Base-by-base conservation (phyloP, 805 yeast species). In the Torulaspora indica region DNA sequence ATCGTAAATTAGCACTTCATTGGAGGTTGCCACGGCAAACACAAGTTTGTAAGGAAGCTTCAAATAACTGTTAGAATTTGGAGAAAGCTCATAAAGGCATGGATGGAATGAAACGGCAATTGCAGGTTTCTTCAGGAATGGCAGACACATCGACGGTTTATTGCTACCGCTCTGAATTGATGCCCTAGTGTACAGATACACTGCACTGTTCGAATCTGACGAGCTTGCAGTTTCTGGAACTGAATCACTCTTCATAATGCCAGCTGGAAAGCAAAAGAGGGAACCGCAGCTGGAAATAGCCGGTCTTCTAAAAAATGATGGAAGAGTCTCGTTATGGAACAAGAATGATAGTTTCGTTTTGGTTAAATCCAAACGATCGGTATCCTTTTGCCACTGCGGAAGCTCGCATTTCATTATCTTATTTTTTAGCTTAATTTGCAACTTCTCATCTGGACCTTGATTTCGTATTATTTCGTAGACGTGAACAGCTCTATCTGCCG, bases 1-100 rank as follows among this genome's bases (percentile, higher is more conserved):
- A 53, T 88, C 95, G 64, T 86, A 93, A 1, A 93, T 67, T 7
- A 83, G 57, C 9, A 93, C 83, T 10, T 90, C 76, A 60, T 87
- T 96, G 45, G 86, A 89, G 0, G 97, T 90, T 0, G 96, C 98
- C 14, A 93, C 84, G 0, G 97, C 98, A 67, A 85, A 90, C 0
- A 91, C 67, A 79, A 93, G 76, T 49, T 88, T 77, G 58, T 93
- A 89, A 1, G 87, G 84, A 35, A 90, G 64, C 4, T 70, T 64
- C 48, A 87, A 74, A 10, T 73, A 74, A 1, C 70, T 39, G 17
- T 42, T 37, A 12, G 36, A 14, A 31, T 27, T 22, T 17, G 38
- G 41, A 31, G 42, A 7, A 14, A 40, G 28, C 72, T 63, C 44
- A 70, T 66, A 90, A 28, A 74, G 59, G 2, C 75, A 65, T 0